These are phyloP conservation scores for Cladosporium oxysporum DNA, from an alignment of 2,329 filamentous ascomycete species.

Conservation along the genomic window DNA sequence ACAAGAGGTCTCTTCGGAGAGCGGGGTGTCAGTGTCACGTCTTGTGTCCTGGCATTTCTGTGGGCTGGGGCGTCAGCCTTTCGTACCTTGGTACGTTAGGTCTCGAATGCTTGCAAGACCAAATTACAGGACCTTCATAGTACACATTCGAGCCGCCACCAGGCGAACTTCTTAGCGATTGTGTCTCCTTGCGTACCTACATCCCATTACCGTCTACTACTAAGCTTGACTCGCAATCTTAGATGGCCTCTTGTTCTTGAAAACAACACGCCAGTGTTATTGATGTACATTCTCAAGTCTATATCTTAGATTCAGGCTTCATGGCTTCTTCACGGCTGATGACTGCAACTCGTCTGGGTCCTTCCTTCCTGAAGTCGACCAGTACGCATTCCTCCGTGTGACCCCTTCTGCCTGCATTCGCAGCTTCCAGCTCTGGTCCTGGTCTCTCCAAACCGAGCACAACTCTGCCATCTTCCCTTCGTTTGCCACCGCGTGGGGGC, in stretches of 20 bases:
- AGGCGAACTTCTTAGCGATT: slow-evolving; percentile 28
- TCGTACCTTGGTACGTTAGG: slow-evolving; percentile 20
- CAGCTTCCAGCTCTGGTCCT: slow-evolving; percentile 55
- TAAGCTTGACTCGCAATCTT: background rate
- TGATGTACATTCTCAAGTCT: slow-evolving; percentile 7
- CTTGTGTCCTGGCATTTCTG: slow-evolving; percentile 32
- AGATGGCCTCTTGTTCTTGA: background rate
- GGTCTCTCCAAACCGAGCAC: slow-evolving; percentile 57
- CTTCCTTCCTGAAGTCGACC: slow-evolving; percentile 58
- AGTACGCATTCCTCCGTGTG: slow-evolving; percentile 58
- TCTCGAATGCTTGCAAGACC: slow-evolving; percentile 28
- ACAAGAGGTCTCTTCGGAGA: slow-evolving; percentile 36
- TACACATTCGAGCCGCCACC: slow-evolving; percentile 31
- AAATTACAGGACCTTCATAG: slow-evolving; percentile 37
- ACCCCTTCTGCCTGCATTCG: slow-evolving; percentile 46
- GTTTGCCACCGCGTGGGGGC: slow-evolving; percentile 39
- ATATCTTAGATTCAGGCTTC: slow-evolving; percentile 24
- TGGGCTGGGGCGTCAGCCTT: slow-evolving; percentile 30
- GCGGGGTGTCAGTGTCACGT: slow-evolving; percentile 33
- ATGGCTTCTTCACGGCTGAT: slow-evolving; percentile 43
- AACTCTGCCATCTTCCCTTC: slow-evolving; percentile 50
- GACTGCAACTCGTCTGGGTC: slow-evolving; percentile 58
- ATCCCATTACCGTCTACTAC: slow-evolving; percentile 15
- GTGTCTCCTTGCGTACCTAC: slow-evolving; percentile 37
- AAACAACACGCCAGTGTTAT: background rate